phyloP scores from a whole-genome alignment of 2,329 filamentous ascomycete genomes.

The Pseudogymnoascus verrucosus region DNA sequence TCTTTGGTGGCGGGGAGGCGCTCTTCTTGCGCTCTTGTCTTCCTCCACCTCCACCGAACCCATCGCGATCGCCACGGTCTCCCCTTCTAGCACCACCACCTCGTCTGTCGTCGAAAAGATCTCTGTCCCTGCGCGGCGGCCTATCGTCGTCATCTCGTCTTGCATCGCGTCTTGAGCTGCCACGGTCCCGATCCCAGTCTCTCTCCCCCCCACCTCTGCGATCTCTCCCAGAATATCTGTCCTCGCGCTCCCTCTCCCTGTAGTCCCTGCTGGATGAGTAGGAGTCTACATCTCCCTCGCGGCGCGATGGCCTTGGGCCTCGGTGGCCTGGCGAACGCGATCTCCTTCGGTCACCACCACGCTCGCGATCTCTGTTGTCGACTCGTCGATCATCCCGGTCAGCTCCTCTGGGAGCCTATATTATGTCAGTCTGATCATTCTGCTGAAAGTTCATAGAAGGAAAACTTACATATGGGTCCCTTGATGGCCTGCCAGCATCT shows the following conservation, averaged over 20 bases:
- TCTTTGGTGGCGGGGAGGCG: conserved; percentile 73
- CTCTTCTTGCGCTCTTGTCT: conserved; percentile 50
- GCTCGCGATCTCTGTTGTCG: conserved; percentile 38
- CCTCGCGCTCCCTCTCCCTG: conserved; percentile 86
- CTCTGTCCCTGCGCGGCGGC: conserved; percentile 46
- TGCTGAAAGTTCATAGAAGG: conserved; percentile 3
- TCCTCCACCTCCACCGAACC: conserved; percentile 37
- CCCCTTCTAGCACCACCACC: conserved; percentile 38
- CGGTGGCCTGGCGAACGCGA: conserved; percentile 79
- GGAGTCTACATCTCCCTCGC: conserved; percentile 70
- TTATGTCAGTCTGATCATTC: conserved; percentile 21
- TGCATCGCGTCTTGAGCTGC: conserved; percentile 51
- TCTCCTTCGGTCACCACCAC: conserved; percentile 58
- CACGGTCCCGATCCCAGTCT: conserved; percentile 68
- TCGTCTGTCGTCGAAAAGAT: conserved; percentile 55
- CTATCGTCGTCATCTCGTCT: conserved; percentile 60
- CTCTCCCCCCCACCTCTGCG: conserved; percentile 56
- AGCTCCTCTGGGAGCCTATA: conserved; percentile 17
- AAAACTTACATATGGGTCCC: conserved; percentile 44
- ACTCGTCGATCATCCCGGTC: conserved; percentile 32
- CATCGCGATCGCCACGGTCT: conserved; percentile 31
- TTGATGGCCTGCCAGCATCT: conserved; percentile 43
- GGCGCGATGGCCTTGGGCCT: conserved; percentile 55
- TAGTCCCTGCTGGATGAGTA: conserved; percentile 93
- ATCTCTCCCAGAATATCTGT: conserved; percentile 70